Conservation (phyloP, 169 alveolate genomes). For the Sarcocystis neurona region DNA sequence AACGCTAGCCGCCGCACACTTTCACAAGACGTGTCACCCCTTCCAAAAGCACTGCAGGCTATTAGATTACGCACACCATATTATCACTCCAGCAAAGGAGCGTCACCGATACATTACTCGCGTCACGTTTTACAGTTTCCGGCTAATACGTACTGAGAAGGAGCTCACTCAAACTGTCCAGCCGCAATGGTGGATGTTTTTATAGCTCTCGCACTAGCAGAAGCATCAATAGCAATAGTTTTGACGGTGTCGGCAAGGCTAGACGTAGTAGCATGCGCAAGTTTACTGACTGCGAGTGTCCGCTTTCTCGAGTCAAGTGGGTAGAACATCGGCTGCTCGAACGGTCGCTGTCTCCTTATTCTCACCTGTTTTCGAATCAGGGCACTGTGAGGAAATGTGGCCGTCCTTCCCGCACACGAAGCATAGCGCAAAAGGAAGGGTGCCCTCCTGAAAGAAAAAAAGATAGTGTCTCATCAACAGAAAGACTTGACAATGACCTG, state of each 20-base stretch:
- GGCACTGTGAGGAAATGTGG: constrained; percentile 70
- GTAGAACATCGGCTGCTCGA: neutral
- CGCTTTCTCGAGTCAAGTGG: neutral
- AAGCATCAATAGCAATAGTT: neutral
- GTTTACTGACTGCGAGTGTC: neutral
- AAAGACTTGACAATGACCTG: neutral
- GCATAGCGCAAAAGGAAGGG: constrained; percentile 67
- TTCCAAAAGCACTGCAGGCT: no score
- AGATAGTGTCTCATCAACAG: no score
- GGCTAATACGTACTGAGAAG: no score
- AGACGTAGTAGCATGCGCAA: neutral
- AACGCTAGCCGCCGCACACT: no score
- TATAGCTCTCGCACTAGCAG: neutral
- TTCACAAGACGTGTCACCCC: no score
- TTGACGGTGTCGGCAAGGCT: neutral
- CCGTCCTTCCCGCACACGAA: constrained; percentile 67
- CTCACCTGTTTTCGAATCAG: constrained; percentile 49
- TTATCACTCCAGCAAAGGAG: no score
- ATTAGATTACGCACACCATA: no score
- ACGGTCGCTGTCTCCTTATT: neutral
- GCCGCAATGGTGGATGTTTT: neutral
- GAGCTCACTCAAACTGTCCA: no score
- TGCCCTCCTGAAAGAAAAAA: constrained; percentile 41
- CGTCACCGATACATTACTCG: no score
- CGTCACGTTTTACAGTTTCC: no score